phyloP scores from a whole-genome alignment of 108 stramenopile genomes.

The Cyclostephanos invisitatus region DNA sequence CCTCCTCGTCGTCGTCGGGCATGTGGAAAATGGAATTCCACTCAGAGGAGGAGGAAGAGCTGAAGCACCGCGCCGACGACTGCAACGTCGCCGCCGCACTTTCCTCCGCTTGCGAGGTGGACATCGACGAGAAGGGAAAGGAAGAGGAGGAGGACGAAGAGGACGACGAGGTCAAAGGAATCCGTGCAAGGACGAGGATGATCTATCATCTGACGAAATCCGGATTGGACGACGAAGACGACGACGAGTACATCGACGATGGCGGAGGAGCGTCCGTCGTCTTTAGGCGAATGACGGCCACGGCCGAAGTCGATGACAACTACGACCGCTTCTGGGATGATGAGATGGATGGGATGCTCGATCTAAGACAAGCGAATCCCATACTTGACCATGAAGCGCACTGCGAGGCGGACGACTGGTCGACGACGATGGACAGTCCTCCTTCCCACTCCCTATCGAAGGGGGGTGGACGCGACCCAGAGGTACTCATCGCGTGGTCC shows the following conservation, averaged over 20 bases:
- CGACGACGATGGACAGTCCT: not conserved
- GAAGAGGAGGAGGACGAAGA: too few species aligned
- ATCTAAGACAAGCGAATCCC: conserved; percentile 16
- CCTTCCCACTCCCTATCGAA: too few species aligned
- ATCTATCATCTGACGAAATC: not conserved
- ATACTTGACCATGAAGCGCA: not conserved
- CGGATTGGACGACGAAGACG: not conserved
- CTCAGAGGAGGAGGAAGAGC: not conserved
- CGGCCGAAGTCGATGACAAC: not conserved
- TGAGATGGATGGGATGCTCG: conserved; percentile 27
- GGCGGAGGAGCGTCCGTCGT: conserved; percentile 3
- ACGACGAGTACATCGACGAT: not conserved
- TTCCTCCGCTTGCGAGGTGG: not conserved
- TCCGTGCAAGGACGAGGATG: not conserved
- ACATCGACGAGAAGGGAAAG: not conserved
- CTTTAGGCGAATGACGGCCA: conserved; percentile 11
- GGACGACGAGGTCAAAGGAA: not conserved
- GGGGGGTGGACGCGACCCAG: not conserved
- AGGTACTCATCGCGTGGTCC: conserved; percentile 1
- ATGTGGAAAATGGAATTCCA: not conserved
- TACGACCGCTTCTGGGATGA: conserved; percentile 19
- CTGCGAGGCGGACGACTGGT: not conserved
- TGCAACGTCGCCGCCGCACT: not conserved
- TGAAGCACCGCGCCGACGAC: not conserved
- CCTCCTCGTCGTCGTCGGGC: not conserved